Evolutionary conservation across 2,329 filamentous ascomycete genomes (phyloP), one percentile per base, ranked within the genome.

Genomic region (Ustulina deusta): DNA sequence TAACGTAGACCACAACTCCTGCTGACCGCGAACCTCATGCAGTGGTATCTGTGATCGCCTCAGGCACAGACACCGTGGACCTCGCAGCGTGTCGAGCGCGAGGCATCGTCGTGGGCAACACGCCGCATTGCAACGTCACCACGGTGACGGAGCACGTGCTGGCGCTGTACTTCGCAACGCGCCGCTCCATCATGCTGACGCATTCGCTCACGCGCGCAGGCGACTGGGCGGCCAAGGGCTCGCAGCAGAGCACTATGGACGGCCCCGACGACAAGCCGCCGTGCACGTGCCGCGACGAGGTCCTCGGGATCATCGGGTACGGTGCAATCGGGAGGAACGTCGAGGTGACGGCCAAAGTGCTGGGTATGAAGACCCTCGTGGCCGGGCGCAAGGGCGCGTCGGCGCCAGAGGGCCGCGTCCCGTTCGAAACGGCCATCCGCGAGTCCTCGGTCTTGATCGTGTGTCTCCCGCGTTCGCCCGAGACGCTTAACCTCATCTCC

Each of bases 121-220:
- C 79, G 2, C 80, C 79, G 11, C 74, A 77, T 13, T 80, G 79
- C 63, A 81, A 78, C 61, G 74, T 75, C 34, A 76, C 75, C 27
- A 66, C 76, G 10, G 81, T 82, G 0, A 76, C 78, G 0, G 82
- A 86, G 71, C 87, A 88, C 71, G 84, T 77, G 32, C 77, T 88
- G 7, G 78, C 81, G 0, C 76, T 87, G 4, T 85, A 83, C 72
- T 72, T 82, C 68, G 76, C 77, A 3, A 64, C 75, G 25, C 78
- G 80, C 46, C 78, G 81, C n/a, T 78, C 76, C 36, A 66, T 83
- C 2, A 69, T 78, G 11, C 73, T 75, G 4, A 71, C 78, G 48
- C 73, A 80, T 72, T 63, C 71, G 3, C 59, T 77, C 42, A 75
- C 71, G 0, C 70, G 71, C 4, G 36, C 66, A 1, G 79, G 77